Evolutionary conservation across 306 rosid genomes (phyloP).

Genomic region (Rubus parviflorus): DNA sequence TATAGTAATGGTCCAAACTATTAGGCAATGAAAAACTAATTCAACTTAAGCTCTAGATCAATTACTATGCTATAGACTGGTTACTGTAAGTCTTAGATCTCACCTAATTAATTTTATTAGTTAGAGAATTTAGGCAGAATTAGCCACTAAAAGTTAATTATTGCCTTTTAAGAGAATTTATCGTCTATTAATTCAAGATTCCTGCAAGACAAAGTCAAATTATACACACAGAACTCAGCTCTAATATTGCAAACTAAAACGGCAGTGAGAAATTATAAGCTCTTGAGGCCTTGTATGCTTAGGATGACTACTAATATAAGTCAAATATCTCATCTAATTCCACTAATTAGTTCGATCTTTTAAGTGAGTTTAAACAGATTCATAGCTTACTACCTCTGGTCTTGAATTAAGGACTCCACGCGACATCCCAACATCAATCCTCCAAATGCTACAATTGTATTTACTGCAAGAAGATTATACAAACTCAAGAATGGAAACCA

Average conservation of each 20-base stretch:
- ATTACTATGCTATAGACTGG: background rate
- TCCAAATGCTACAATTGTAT: conserved; percentile 92
- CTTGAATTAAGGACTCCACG: conserved; percentile 87
- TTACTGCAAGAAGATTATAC: conserved; percentile 49
- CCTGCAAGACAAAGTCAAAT: background rate
- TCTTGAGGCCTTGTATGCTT: background rate
- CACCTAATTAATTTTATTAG: background rate
- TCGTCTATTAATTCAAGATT: background rate
- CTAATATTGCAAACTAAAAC: background rate
- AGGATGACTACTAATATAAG: background rate
- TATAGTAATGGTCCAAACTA: background rate
- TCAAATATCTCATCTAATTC: conserved; percentile 1
- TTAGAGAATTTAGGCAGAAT: too few relatives aligned
- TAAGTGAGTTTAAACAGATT: background rate
- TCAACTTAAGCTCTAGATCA: background rate
- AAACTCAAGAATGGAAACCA: background rate
- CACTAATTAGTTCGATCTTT: background rate
- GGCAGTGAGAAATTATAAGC: background rate
- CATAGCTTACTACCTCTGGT: conserved; percentile 88
- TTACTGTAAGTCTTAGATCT: background rate
- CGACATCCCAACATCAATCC: conserved; percentile 99
- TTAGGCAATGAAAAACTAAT: too few relatives aligned
- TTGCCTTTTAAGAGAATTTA: background rate
- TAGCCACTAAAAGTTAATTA: background rate
- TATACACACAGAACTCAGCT: background rate